These are phyloP conservation scores for Camelina neglecta DNA, from an alignment of 345 rosid genomes.

Conservation along the genomic window DNA sequence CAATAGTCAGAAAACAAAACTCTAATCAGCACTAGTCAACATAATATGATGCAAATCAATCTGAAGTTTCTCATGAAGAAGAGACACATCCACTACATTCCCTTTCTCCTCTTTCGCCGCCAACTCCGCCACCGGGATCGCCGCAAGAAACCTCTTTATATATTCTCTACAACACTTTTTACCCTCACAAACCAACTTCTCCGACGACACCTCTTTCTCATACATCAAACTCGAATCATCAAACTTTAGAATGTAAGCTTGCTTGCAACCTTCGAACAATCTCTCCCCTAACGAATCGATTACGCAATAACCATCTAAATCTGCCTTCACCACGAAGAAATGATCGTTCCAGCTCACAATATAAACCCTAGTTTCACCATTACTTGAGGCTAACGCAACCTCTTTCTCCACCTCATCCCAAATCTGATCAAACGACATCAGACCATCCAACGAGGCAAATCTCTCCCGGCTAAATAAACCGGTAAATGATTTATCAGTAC, in stretches of 20 bases:
- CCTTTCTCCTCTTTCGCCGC: slow-evolving; percentile 60
- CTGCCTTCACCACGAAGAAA: slow-evolving; percentile 64
- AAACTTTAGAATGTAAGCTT: slow-evolving; percentile 63
- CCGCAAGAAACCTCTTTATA: slow-evolving; percentile 69
- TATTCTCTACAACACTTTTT: slow-evolving; percentile 68
- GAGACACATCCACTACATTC: slow-evolving; percentile 39
- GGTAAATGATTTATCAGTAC: slow-evolving; percentile 48
- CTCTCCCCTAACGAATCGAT: slow-evolving; percentile 70
- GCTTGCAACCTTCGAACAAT: slow-evolving; percentile 64
- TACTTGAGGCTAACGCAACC: slow-evolving; percentile 7
- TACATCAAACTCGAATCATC: slow-evolving; percentile 54
- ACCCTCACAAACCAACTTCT: slow-evolving; percentile 51
- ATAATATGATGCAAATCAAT: slow-evolving; percentile 60
- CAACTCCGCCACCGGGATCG: slow-evolving; percentile 55
- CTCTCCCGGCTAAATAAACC: slow-evolving; percentile 61
- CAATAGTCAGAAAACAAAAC: slow-evolving; percentile 16
- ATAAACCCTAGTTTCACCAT: slow-evolving; percentile 46
- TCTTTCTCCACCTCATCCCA: slow-evolving; percentile 52
- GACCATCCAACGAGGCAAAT: slow-evolving; percentile 46
- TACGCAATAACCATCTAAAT: slow-evolving; percentile 48
- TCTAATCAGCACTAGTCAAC: slow-evolving; percentile 22
- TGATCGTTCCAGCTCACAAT: slow-evolving; percentile 76
- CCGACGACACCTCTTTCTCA: slow-evolving; percentile 38
- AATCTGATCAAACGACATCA: slow-evolving; percentile 61
- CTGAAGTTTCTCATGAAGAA: slow-evolving; percentile 59